Conservation (phyloP, 352 stramenopile species). For the Phytophthora brassicae region DNA sequence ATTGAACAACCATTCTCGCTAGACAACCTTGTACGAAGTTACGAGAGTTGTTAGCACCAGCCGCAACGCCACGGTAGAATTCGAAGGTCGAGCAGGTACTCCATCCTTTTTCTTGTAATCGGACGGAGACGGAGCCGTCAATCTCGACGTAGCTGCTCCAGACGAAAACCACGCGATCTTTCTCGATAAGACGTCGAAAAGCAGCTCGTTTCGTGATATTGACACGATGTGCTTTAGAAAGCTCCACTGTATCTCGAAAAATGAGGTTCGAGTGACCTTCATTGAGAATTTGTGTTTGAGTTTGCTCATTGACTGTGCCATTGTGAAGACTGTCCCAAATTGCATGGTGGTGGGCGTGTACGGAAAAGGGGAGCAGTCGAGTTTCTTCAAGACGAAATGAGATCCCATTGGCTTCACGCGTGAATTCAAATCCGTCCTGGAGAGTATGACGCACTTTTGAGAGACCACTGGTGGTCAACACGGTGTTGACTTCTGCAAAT, state of each 20-base stretch:
- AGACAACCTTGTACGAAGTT: constrained; percentile 23
- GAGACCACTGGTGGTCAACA: constrained; percentile 25
- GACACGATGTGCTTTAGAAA: constrained; percentile 18
- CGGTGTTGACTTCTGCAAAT: constrained; percentile 10
- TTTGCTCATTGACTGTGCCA: constrained; percentile 1
- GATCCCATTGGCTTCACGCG: constrained; percentile 21
- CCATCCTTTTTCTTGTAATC: constrained; percentile 38
- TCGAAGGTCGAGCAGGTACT: constrained; percentile 28
- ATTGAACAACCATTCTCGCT: constrained; percentile 22
- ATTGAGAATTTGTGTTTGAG: constrained; percentile 1
- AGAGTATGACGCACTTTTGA: constrained; percentile 16
- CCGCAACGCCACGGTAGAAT: constrained; percentile 18
- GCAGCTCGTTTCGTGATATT: constrained; percentile 22
- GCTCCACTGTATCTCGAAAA: constrained; percentile 20
- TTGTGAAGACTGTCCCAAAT: constrained; percentile 27
- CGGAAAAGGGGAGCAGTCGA: constrained; percentile 24
- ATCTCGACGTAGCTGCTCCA: constrained; percentile 37
- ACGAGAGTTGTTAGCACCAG: constrained; percentile 6
- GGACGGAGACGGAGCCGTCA: constrained; percentile 24
- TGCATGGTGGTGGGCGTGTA: constrained; percentile 12
- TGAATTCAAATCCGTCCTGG: constrained; percentile 26
- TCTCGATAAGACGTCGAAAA: constrained; percentile 30
- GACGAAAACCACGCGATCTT: constrained; percentile 31
- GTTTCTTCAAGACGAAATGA: constrained; percentile 29
- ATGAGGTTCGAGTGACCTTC: constrained; percentile 30